These are phyloP conservation scores for Diaporthe citriasiana DNA, from an alignment of 2,329 filamentous ascomycete species.

Conservation along the genomic window DNA sequence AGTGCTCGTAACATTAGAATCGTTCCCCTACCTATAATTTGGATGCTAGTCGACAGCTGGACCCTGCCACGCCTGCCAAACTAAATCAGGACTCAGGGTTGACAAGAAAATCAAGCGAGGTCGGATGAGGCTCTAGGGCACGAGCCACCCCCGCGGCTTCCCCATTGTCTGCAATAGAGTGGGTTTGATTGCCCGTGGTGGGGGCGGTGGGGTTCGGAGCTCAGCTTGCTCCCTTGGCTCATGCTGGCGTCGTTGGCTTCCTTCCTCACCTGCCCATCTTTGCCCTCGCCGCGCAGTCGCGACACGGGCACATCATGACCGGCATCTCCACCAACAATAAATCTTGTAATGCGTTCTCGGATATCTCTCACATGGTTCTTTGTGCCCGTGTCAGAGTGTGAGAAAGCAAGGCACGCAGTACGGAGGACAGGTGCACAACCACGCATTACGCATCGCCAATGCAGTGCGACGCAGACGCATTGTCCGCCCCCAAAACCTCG, in stretches of 20 bases:
- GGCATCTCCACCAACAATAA: not conserved
- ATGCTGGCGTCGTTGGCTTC: not conserved
- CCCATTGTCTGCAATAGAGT: constrained; percentile 16
- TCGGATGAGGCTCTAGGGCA: not conserved
- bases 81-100: not conserved
- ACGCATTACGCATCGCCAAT: not conserved
- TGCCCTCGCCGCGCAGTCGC: not conserved
- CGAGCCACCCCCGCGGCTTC: constrained; percentile 15
- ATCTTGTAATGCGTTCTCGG: not conserved
- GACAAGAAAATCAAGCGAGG: not conserved
- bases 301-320: not conserved
- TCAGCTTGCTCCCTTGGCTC: not conserved
- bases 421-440: not conserved
- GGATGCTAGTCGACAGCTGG: not conserved
- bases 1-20: not conserved
- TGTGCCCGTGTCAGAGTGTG: not conserved
- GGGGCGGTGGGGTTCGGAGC: constrained; percentile 5
- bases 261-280: not conserved
- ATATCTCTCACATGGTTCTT: not conserved
- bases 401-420: not conserved
- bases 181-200: not conserved
- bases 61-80: not conserved
- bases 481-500: constrained; percentile 15
- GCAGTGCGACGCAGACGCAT: constrained; percentile 20
- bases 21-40: not conserved